phyloP scores from a whole-genome alignment of 2,329 filamentous ascomycete genomes.

The Aspergillus melleus region DNA sequence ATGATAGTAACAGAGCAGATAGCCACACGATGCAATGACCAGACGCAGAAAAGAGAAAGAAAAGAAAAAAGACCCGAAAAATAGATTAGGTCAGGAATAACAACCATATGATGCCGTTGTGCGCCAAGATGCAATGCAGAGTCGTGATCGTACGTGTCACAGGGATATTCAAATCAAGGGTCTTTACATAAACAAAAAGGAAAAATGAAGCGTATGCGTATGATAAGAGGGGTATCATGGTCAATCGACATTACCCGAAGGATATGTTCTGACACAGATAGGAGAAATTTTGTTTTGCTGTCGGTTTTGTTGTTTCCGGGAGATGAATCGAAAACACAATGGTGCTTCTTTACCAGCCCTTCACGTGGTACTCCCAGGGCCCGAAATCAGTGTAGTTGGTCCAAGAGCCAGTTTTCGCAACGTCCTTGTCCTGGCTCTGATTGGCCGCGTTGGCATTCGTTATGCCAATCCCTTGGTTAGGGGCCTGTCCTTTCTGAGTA shows the following conservation, averaged over 20 bases:
- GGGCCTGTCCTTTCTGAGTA: conserved; percentile 45
- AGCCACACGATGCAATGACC: conserved; percentile 33
- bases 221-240: conserved; percentile 22
- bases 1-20: conserved; percentile 27
- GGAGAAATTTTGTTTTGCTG: conserved; percentile 8
- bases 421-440: conserved; percentile 56
- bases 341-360: conserved; percentile 67
- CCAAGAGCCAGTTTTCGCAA: conserved; percentile 70
- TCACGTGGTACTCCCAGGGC: conserved; percentile 79
- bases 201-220: conserved; percentile 7
- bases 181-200: conserved; percentile 17
- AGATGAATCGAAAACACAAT: not conserved
- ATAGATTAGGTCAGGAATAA: conserved; percentile 23
- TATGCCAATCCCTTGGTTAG: conserved; percentile 23
- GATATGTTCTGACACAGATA: conserved; percentile 11
- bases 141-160: conserved; percentile 40
- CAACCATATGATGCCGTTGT: conserved; percentile 26
- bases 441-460: conserved; percentile 18
- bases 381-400: conserved; percentile 85
- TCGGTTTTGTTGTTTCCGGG: not conserved
- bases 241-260: conserved; percentile 19
- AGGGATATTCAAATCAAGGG: conserved; percentile 22
- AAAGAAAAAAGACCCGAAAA: conserved; percentile 19
- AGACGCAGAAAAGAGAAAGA: conserved; percentile 23
- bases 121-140: conserved; percentile 42